phyloP scores from a whole-genome alignment of 2,329 filamentous ascomycete species.

The Diaporthe destruens region DNA sequence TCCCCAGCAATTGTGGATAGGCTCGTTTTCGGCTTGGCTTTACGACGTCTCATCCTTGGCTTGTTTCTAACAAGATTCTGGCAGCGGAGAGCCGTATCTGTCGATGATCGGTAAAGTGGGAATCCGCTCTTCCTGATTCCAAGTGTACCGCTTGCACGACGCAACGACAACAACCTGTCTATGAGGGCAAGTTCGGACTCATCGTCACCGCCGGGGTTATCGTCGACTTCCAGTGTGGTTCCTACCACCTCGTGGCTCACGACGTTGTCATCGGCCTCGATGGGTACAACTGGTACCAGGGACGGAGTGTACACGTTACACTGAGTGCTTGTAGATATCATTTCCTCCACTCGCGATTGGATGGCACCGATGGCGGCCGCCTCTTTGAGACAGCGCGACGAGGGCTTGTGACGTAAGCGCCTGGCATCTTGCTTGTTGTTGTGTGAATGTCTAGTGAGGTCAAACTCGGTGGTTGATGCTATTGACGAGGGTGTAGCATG shows the following conservation, averaged over 20 bases:
- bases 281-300: slow-evolving; percentile 23
- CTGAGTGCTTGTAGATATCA: slow-evolving; percentile 40
- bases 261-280: slow-evolving; percentile 39
- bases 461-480: slow-evolving; percentile 29
- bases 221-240: slow-evolving; percentile 44
- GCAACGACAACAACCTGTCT: slow-evolving; percentile 44
- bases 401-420: slow-evolving; percentile 39
- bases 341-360: slow-evolving; percentile 39
- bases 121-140: slow-evolving; percentile 45
- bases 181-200: slow-evolving; percentile 40
- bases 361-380: slow-evolving; percentile 21
- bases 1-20: slow-evolving; percentile 31
- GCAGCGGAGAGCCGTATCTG: slow-evolving; percentile 50
- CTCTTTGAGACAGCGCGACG: slow-evolving; percentile 39
- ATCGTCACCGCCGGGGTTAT: slow-evolving; percentile 37
- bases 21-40: slow-evolving; percentile 41
- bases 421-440: slow-evolving; percentile 19
- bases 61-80: slow-evolving; percentile 50
- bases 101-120: slow-evolving; percentile 48
- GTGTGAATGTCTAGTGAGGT: neutral
- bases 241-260: slow-evolving; percentile 39
- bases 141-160: slow-evolving; percentile 42
- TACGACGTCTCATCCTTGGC: slow-evolving; percentile 52
- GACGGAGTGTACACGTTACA: slow-evolving; percentile 38
- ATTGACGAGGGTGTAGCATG: slow-evolving; percentile 6